Evolutionary conservation across 192 early-diverging fungal genomes (phyloP).

Genomic region (Jimgerdemannia flammicorona): DNA sequence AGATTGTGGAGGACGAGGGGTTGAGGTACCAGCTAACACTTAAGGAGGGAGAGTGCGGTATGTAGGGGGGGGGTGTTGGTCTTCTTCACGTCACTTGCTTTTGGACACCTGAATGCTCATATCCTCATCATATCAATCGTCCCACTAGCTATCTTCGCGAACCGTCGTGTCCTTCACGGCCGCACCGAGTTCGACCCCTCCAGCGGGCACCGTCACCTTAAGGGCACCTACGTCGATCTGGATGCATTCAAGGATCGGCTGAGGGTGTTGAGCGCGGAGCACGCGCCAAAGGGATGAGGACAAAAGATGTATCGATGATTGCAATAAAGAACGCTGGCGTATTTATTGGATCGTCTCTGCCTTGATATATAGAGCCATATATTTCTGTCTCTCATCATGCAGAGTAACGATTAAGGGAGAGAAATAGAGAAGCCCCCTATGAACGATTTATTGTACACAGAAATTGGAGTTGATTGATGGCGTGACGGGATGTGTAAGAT

Average conservation of each 20-base stretch:
- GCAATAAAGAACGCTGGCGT: too few relatives aligned
- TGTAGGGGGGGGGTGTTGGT: background rate
- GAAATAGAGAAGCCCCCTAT: too few relatives aligned
- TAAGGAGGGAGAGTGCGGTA: slow-evolving; percentile 58
- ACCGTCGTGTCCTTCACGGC: slow-evolving; percentile 77
- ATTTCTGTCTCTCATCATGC: too few relatives aligned
- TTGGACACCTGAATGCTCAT: background rate
- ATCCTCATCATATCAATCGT: background rate
- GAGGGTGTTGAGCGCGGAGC: slow-evolving; percentile 18
- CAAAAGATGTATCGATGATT: too few relatives aligned
- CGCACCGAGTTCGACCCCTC: slow-evolving; percentile 66
- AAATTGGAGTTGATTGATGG: too few relatives aligned
- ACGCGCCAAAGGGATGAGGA: background rate
- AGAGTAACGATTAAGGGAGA: too few relatives aligned
- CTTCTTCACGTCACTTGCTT: background rate
- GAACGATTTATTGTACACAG: too few relatives aligned
- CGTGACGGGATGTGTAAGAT: too few relatives aligned
- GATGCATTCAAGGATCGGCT: slow-evolving; percentile 58
- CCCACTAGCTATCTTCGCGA: slow-evolving; percentile 64
- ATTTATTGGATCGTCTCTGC: too few relatives aligned
- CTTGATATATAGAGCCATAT: too few relatives aligned
- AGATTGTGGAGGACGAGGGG: slow-evolving; percentile 50
- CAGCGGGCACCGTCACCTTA: slow-evolving; percentile 71
- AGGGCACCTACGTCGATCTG: slow-evolving; percentile 58
- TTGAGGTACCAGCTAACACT: slow-evolving; percentile 57